phyloP scores from a whole-genome alignment of 768 basidiomycete genomes.

The Boletales sp. region DNA sequence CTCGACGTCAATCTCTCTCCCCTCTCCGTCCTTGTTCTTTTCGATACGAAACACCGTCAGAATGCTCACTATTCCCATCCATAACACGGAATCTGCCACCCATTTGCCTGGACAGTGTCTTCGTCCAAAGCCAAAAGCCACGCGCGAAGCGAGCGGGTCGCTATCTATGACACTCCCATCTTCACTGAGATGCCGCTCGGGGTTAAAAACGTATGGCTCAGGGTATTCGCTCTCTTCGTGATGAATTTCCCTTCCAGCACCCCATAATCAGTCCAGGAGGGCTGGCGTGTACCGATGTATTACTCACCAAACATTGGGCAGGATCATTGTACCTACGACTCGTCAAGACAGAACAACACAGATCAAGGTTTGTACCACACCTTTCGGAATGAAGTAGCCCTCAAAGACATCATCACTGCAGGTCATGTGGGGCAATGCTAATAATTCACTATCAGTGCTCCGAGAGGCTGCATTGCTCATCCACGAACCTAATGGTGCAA shows the following conservation, averaged over 20 bases:
- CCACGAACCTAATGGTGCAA: conserved; percentile 26
- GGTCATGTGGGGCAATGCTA: conserved; percentile 29
- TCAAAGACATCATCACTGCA: conserved; percentile 41
- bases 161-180: conserved; percentile 23
- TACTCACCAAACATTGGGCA: conserved; percentile 29
- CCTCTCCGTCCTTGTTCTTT: conserved; percentile 21
- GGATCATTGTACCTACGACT: conserved; percentile 20
- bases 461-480: not conserved
- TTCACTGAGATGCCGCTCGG: conserved; percentile 22
- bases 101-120: conserved; percentile 31
- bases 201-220: conserved; percentile 23
- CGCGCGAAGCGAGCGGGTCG: conserved; percentile 25
- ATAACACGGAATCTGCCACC: conserved; percentile 29
- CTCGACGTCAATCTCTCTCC: conserved; percentile 22
- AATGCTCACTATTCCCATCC: conserved; percentile 30
- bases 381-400: conserved; percentile 38
- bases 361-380: conserved; percentile 13
- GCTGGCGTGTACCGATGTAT: not conserved
- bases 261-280: not conserved
- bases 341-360: conserved; percentile 3
- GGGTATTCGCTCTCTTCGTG: conserved; percentile 29
- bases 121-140: conserved; percentile 29
- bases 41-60: conserved; percentile 22
- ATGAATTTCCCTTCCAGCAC: conserved; percentile 29
- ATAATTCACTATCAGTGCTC: conserved; percentile 6